Evolutionary conservation across 805 yeast genomes (phyloP), one percentile per base, ranked within the genome.

Genomic region (Yarrowia keelungensis): DNA sequence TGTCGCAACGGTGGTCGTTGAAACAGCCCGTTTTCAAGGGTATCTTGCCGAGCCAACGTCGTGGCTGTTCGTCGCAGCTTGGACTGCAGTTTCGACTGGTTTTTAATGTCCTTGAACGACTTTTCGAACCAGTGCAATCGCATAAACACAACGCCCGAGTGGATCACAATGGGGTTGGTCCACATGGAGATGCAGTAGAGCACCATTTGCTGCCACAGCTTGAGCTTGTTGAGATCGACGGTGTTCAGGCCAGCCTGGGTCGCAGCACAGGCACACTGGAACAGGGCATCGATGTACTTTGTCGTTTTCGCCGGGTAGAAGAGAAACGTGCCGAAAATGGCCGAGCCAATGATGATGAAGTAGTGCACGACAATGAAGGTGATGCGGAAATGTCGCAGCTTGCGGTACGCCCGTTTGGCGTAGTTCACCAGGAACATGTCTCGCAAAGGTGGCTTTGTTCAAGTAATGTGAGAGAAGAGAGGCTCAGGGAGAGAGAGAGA

Each of bases 241-340:
- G 97, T 89, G 76, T 92, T 92, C 68, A 95, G 79, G 0, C 99
- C 99, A 0, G 97, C 97, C 75, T 94, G 97, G 1, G 98, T 92
- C 1, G 89, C 79, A 0, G 95, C 87, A 11, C 97, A 94, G 11
- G 88, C 81, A 0, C 92, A 84, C 68, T 91, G 80, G 76, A 94
- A 91, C 42, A 95, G 79, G 1, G 89, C 86, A 79, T 95, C 98
- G 54, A 91, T 88, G 76, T 94, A 95, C 9, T 74, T 67, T 26
- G 81, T 79, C 74, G 89, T 88, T 68, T 82, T 83, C n/a, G 84
- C 83, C 0, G 97, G 97, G 74, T 88, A 94, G 47, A 95, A 77
- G 67, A 94, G 74, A 42, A 93, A 83, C 0, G 98, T 91, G 0
- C 90, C 86, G 1, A 92, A 46, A 2, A 95, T 81, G 0, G 85